Conservation (phyloP, 108 stramenopile genomes). For the Nitzschia putrida region DNA sequence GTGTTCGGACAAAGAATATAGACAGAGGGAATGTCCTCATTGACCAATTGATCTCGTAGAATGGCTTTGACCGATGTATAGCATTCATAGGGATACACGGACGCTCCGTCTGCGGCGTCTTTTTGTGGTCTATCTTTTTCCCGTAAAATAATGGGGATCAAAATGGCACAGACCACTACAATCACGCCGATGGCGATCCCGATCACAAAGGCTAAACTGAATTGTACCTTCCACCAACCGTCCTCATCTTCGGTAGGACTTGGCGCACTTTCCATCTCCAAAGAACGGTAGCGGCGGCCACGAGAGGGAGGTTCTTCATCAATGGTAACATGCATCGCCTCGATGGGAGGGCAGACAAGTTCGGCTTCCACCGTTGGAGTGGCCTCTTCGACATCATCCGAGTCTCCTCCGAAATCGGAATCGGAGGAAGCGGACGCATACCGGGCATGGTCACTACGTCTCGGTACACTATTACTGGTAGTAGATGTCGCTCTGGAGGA, state of each 20-base stretch:
- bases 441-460: no score
- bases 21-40: background rate
- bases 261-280: conserved; percentile 3
- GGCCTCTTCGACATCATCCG: background rate
- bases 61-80: conserved; percentile 1
- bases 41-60: conserved; percentile 1
- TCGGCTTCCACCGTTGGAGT: conserved; percentile 6
- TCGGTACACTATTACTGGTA: no score
- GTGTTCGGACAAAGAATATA: conserved; percentile 22
- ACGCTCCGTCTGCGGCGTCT: background rate
- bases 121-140: background rate
- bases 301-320: conserved; percentile 7
- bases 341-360: conserved; percentile 9
- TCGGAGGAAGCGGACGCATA: no score
- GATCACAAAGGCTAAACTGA: no score
- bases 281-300: background rate
- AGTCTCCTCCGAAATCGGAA: no score
- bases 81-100: conserved; percentile 4
- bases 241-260: background rate
- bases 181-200: background rate
- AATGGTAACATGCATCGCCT: conserved; percentile 4
- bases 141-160: background rate
- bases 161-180: background rate
- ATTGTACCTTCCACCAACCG: no score
- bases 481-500: no score